Evolutionary conservation across 495 filamentous ascomycete genomes (phyloP), one percentile per base, ranked within the genome.

Genomic region (Collariella sp.): DNA sequence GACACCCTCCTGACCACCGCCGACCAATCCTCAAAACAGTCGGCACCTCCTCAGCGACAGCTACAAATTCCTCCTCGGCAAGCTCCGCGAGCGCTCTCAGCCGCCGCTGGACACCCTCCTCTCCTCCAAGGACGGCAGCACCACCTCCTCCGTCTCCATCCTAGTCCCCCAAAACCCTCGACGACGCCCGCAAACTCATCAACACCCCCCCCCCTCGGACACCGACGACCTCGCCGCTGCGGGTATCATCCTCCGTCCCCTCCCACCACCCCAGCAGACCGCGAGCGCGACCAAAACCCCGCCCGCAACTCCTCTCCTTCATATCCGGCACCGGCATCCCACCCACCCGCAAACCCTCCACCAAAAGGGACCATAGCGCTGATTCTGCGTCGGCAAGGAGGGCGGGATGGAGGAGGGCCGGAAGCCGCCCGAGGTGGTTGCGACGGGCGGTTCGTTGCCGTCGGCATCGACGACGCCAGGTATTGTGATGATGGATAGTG

Each of bases 1-100:
- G 90, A 93, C 68, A 83, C 85, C 9, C 81, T 96, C 12, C 81
- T 93, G 33, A 86, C 74, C 54, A 91, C 86, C 11, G 93, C 93
- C 15, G 94, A 97, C 60, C 87, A 95, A 77, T 89, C 9, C 72
- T 96, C 59, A 95, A 96, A 56, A 91, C 84, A 11, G 91, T 99
- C 53, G 82, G 91, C 51, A 86, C 76, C 52, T 87, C 91, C 72
- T 99, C 10, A 89, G 91, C 29, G 86, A 85, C 59, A 94, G 88
- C 62, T 95, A 96, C 71, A 94, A 91, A 61, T 94, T 97, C 56
- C 72, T 97, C 10, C 84, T 99, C 46, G 91, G 91, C 35, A 87
- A 89, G 58, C 80, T 96, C 23, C 85, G 85, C 60, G 89, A 95
- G 59, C 78, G 75, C 20, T 54, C 55, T 31, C n/a, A n/a, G n/a